phyloP scores from a whole-genome alignment of 2,329 filamentous ascomycete genomes.

The Cercospora sp. region DNA sequence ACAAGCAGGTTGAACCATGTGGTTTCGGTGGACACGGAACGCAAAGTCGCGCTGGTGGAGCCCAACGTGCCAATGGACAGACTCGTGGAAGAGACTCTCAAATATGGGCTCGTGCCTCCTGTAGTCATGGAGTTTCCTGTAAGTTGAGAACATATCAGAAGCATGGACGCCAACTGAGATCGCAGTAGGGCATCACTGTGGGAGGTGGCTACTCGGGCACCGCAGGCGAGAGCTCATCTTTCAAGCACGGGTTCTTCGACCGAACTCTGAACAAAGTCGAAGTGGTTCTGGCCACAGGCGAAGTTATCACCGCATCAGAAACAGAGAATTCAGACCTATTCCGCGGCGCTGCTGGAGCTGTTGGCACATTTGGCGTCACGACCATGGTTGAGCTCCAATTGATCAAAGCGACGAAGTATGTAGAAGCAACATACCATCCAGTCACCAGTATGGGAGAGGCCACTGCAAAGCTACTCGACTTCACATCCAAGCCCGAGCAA shows the following conservation, averaged over 20 bases:
- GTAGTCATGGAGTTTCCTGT: slow-evolving; percentile 71
- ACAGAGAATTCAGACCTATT: slow-evolving; percentile 61
- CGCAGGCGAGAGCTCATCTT: slow-evolving; percentile 67
- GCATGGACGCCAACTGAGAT: neutral
- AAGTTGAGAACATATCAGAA: neutral
- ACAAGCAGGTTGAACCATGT: slow-evolving; percentile 65
- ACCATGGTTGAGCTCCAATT: slow-evolving; percentile 57
- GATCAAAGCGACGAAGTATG: slow-evolving; percentile 48
- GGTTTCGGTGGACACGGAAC: slow-evolving; percentile 57
- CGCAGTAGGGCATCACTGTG: slow-evolving; percentile 59
- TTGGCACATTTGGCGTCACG: slow-evolving; percentile 67
- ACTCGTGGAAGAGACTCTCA: slow-evolving; percentile 60
- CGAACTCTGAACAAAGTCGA: slow-evolving; percentile 62
- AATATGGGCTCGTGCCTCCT: slow-evolving; percentile 59
- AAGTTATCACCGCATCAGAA: slow-evolving; percentile 56
- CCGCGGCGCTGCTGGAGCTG: slow-evolving; percentile 63
- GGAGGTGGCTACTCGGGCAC: slow-evolving; percentile 68
- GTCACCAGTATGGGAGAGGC: slow-evolving; percentile 46
- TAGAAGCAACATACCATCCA: slow-evolving; percentile 52
- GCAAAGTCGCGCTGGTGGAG: slow-evolving; percentile 63
- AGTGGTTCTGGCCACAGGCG: slow-evolving; percentile 64
- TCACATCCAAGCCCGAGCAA: slow-evolving; percentile 41
- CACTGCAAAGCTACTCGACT: slow-evolving; percentile 42
- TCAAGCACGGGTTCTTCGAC: slow-evolving; percentile 68
- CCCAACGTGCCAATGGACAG: slow-evolving; percentile 69